Evolutionary conservation across 1,284 basidiomycete genomes (phyloP).

Genomic region (Trametes pubescens): DNA sequence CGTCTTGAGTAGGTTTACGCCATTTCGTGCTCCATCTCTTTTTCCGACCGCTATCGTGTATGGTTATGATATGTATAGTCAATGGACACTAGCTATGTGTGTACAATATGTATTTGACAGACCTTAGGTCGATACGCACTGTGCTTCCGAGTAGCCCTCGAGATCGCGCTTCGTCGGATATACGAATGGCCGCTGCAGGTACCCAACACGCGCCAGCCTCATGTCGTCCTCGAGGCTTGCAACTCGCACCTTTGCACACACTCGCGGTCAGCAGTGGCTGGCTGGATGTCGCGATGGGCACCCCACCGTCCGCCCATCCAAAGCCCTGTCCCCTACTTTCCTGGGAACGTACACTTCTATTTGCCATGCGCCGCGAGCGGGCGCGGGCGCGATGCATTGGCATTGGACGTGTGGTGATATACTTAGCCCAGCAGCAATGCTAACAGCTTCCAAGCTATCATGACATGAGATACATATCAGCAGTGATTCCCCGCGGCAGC

Average conservation of each 20-base stretch:
- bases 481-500: neutral
- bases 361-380: neutral
- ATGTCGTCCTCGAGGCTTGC: constrained; percentile 30
- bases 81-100: neutral
- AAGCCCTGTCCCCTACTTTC: neutral
- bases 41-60: neutral
- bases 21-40: neutral
- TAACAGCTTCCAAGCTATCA: neutral
- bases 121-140: neutral
- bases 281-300: constrained; percentile 18
- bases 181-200: constrained; percentile 3
- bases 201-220: constrained; percentile 28
- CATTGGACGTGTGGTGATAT: neutral
- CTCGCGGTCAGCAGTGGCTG: constrained; percentile 14
- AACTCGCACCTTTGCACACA: neutral
- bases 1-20: neutral
- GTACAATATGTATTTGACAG: neutral
- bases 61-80: neutral
- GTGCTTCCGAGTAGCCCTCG: neutral
- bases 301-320: neutral
- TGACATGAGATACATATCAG: neutral
- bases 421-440: neutral
- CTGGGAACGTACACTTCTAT: neutral
- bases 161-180: neutral
- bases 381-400: neutral